phyloP scores from a whole-genome alignment of 306 rosid species.

The Sicyos edulis region DNA sequence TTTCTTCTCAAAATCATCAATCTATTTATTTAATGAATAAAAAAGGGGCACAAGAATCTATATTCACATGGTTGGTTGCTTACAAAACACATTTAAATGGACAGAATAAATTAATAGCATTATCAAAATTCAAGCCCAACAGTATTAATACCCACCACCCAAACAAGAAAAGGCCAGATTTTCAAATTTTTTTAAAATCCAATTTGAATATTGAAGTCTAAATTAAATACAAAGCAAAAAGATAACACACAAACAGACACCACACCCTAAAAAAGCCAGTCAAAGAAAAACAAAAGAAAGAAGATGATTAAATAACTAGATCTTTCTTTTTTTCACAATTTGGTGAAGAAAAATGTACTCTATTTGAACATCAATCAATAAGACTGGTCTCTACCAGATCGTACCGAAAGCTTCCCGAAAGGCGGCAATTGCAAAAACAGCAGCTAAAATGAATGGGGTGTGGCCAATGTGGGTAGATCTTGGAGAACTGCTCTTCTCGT shows the following conservation, averaged over 20 bases:
- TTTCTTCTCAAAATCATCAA: not conserved
- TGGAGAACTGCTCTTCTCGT: constrained; percentile 29
- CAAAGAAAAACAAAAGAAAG: not conserved
- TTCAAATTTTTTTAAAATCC: not conserved
- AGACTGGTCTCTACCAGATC: constrained; percentile 31
- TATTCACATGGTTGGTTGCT: constrained; percentile 8
- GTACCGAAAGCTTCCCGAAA: constrained; percentile 50
- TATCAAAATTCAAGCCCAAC: not conserved
- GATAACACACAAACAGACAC: not conserved
- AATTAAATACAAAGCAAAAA: constrained; percentile 2
- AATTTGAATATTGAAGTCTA: constrained; percentile 5
- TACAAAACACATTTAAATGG: not conserved
- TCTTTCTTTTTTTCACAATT: constrained; percentile 10
- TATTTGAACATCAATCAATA: not conserved
- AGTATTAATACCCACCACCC: constrained; percentile 8
- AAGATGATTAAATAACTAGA: not conserved
- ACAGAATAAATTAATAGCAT: not conserved
- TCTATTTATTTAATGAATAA: not conserved
- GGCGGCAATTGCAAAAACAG: constrained; percentile 53
- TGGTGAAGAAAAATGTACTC: not conserved
- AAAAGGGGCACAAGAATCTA: not conserved
- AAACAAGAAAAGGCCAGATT: not conserved
- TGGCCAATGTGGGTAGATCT: constrained; percentile 13
- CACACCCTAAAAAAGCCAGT: not conserved
- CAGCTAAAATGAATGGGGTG: constrained; percentile 40